Base-by-base conservation (phyloP, 345 rosid species). In the Aethionema arabicum region DNA sequence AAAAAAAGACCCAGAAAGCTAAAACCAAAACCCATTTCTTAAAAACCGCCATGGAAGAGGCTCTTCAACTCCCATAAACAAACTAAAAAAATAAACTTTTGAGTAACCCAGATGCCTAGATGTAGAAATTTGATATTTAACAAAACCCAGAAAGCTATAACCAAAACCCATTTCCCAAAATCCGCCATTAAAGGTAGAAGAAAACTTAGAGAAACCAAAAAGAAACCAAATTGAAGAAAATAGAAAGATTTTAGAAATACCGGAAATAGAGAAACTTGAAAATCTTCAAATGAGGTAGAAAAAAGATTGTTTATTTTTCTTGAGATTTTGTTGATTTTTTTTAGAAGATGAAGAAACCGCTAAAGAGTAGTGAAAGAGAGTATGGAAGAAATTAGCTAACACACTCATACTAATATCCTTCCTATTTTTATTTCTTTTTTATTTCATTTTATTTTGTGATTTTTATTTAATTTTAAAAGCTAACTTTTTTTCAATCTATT, bases 341-440 rank as follows among this genome's bases (percentile, higher is more conserved):
- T 16, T 36, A 41, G 67, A 68, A 53, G 57, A 55, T 62, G 74
- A 62, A 52, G 35, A 69, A 69, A 61, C 74, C 68, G 68, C 74
- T 62, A 48, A 40, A 69, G 68, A 68, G 62, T 69, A 69, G 74
- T 69, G 68, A 68, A 63, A 69, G 68, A 68, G 63, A 69, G 52
- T 69, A 55, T 62, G 58, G 68, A 58, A 62, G 27, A 21, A 21
- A 21, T 21, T 21, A 69, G 72, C 72, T 52, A 61, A 53, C 61
- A 52, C 61, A 57, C 64, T 21, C 27, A 21, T 65, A 30, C 30
- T 60, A 44, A 52, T 68, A 52, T 52, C 61, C 56, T 45, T 14
- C 30, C 15, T 12, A 21, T 44, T 41, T 27, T 31, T 15, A 4
- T 27, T 46, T 61, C 7, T 60, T 47, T 42, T 11, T 41, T 41